Percentiles rank a stretch among this genome's conserved stretches.
Conservation (phyloP, 306 rosid genomes). For the Luffa acutangula region DNA sequence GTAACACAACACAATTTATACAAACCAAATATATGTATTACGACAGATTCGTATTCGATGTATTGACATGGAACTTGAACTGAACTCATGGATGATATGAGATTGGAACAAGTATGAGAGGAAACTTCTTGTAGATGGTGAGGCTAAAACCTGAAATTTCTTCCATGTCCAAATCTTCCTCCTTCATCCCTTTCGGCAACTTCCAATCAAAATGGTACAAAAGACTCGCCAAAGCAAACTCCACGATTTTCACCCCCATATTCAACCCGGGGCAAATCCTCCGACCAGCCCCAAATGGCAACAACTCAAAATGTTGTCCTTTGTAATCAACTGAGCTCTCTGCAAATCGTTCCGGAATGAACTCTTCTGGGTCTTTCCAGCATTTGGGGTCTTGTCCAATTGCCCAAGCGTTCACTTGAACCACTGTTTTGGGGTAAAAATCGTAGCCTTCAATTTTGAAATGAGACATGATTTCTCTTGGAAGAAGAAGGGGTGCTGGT, state of each 20-base stretch:
- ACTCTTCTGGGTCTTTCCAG: slow-evolving; percentile 35
- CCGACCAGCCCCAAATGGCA: slow-evolving; percentile 44
- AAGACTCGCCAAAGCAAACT: slow-evolving; percentile 33
- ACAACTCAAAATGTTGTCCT: slow-evolving; percentile 28
- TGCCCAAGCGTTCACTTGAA: slow-evolving; percentile 29
- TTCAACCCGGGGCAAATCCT: slow-evolving; percentile 30
- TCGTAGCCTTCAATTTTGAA: slow-evolving; percentile 25
- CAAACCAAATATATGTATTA: too few species aligned
- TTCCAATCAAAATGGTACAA: slow-evolving; percentile 34
- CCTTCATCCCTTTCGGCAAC: slow-evolving; percentile 25
- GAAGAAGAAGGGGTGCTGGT: slow-evolving; percentile 33
- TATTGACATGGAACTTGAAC: not conserved
- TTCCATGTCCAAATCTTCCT: slow-evolving; percentile 33
- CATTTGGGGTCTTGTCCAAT: slow-evolving; percentile 27
- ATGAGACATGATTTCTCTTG: slow-evolving; percentile 27
- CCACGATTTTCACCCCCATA: slow-evolving; percentile 17
- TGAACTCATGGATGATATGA: not conserved
- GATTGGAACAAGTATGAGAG: slow-evolving; percentile 22
- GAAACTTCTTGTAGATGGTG: slow-evolving; percentile 22
- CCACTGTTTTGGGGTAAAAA: slow-evolving; percentile 14
- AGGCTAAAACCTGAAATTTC: slow-evolving; percentile 20
- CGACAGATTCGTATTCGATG: too few species aligned
- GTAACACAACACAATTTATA: too few species aligned
- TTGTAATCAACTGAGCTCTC: slow-evolving; percentile 20
- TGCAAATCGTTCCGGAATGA: slow-evolving; percentile 35